Base-by-base conservation (phyloP, 2,329 filamentous ascomycete genomes). In the Trichoderma atrobrunneum region DNA sequence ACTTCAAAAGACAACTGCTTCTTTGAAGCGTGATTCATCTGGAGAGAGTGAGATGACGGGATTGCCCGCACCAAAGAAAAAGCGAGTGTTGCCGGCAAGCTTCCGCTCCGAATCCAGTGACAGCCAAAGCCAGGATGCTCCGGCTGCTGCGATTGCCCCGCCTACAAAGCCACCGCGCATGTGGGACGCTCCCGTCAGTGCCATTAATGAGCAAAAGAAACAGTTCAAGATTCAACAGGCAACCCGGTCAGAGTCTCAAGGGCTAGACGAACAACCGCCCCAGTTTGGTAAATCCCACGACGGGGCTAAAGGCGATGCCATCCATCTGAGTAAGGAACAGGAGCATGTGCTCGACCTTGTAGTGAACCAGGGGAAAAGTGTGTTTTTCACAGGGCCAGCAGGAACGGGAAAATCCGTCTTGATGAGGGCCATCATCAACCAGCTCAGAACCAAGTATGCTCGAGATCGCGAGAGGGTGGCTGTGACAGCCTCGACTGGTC, bases 331-430 rank as follows among this genome's bases (percentile, higher is more conserved):
- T 79, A 88, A 92, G 14, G 96, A 99, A 79, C 96, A 99, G 81
- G 88, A 89, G 73, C 90, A 93, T 72, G 94, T 99, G 12, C 85
- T 97, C 72, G 90, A 94, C 60, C 85, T 98, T 24, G 95, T 99
- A 11, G 88, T 94, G 8, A 88, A 96, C 26, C 85, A 93, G 74
- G 88, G 88, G 72, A 92, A 94, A 80, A 98, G 95, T 77, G 95
- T 98, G 3, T 99, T 99, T 84, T 99, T 99, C 81, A 99, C 96
- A 1, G 96, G 96, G 76, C 97, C 96, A 72, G 96, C 96, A 72
- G 94, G 92, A 86, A 98, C 96, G 5, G 96, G 96, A 81, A 99
- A 99, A 85, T 99, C 96, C 1, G 95, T 99, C 5, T 83, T 99
- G 72, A 94, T 99, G 87, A 89, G 95, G 74, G 91, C 97, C 75